Evolutionary conservation across 106 monocot species (phyloP), one percentile per base, ranked within the genome.

Genomic region (Ottelia alismoides): DNA sequence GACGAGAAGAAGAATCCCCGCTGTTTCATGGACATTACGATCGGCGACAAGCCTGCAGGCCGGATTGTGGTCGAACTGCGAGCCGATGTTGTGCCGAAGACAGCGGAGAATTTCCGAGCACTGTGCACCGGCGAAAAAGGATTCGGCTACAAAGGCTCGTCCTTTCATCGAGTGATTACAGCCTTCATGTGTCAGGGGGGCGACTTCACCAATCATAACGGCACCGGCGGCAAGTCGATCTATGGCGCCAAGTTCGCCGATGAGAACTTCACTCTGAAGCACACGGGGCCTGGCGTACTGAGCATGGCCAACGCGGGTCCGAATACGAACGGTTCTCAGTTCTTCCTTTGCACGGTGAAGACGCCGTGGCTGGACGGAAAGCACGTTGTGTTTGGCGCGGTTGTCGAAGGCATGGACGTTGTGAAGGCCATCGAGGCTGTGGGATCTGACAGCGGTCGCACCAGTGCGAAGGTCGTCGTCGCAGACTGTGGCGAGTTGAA

Each of bases 41-140:
- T 80, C 49, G 80, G 75, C 0, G 80, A 64, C 18, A 75, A 80
- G 49, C 48, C 76, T 71, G 80, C 75, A 22, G 80, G 80, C 25
- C 26, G 80, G 46, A 72, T 80, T 49, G 67, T 75, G 17, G 64
- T 80, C 43, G 80, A 80, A 54, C 80, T 80, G 30, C 68, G 43
- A 67, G 75, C 67, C 10, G 48, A 43, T 1, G 71, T 72, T 20
- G 80, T 60, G 27, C 80, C 80, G n/a, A 48, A 23, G 59, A 75
- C 80, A 20, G 80, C 80, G 26, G 80, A 80, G 72, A 80, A 80
- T 68, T 80, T 80, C 30, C 59, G 80, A 51, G 75, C 75, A 12
- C 75, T n/a, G n/a, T n/a, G n/a, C n/a, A n/a, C n/a, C n/a, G n/a
- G n/a, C n/a, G n/a, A n/a, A n/a, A n/a, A n/a, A n/a, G n/a, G n/a